Conservation (phyloP, 345 rosid genomes). For the Anastatica hierochuntica region DNA sequence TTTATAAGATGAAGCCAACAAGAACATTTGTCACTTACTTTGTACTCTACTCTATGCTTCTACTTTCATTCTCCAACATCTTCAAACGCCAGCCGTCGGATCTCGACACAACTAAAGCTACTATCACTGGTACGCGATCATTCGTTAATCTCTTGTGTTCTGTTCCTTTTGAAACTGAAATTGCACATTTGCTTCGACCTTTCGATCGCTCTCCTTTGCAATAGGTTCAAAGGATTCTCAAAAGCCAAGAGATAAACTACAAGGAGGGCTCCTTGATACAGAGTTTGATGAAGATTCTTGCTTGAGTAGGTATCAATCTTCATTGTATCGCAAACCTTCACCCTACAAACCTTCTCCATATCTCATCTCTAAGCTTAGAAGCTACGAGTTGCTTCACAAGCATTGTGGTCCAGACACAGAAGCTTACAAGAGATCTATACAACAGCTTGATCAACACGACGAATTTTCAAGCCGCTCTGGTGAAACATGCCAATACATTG, state of each 20-base stretch:
- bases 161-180: background rate
- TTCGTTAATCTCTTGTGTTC: background rate
- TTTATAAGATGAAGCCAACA: background rate
- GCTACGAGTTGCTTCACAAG: too few species aligned
- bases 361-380: too few species aligned
- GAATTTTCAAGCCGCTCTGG: background rate
- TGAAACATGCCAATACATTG: slow-evolving; percentile 9
- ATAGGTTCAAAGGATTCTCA: slow-evolving; percentile 23
- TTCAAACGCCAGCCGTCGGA: background rate
- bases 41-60: background rate
- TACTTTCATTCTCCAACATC: slow-evolving; percentile 3
- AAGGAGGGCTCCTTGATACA: slow-evolving; percentile 41
- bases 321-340: slow-evolving; percentile 21
- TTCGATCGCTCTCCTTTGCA: background rate
- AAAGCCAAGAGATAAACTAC: slow-evolving; percentile 22
- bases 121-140: background rate
- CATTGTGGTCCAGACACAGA: slow-evolving; percentile 41
- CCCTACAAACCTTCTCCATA: slow-evolving; percentile 34
- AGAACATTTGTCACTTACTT: slow-evolving; percentile 2
- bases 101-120: background rate
- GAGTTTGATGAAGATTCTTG: slow-evolving; percentile 38
- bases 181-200: background rate
- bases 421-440: slow-evolving; percentile 31
- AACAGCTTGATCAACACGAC: slow-evolving; percentile 12
- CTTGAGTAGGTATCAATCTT: slow-evolving; percentile 30